These are phyloP conservation scores for Avena insularis DNA, from an alignment of 176 grass and related monocot species.

Conservation along the genomic window DNA sequence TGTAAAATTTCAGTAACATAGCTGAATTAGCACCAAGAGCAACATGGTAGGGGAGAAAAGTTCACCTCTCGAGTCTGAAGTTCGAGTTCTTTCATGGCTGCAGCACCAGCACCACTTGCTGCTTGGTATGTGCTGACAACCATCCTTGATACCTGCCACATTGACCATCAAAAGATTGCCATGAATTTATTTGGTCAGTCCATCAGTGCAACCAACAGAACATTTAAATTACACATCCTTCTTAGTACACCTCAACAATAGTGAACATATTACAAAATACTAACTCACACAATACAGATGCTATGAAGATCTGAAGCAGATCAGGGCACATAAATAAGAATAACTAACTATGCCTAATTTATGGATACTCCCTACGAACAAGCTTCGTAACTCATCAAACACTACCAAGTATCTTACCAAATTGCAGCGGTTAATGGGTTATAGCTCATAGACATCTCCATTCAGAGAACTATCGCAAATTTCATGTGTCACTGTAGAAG, in stretches of 20 bases:
- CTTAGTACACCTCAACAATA: not conserved
- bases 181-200: not conserved
- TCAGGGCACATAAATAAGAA: not conserved
- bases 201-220: not conserved
- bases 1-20: not conserved
- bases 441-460: not conserved
- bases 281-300: not conserved
- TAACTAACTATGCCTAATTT: not conserved
- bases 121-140: slow-evolving; percentile 99
- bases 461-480: not conserved
- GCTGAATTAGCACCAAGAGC: slow-evolving; percentile 3
- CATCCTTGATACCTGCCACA: slow-evolving; percentile 82
- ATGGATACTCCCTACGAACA: not conserved
- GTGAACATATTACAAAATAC: not conserved
- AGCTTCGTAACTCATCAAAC: not conserved
- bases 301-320: slow-evolving; percentile 16
- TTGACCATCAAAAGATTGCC: slow-evolving; percentile 20
- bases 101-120: slow-evolving; percentile 96
- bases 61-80: slow-evolving; percentile 86
- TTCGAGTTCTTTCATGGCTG: slow-evolving; percentile 92
- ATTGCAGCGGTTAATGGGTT: not conserved
- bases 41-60: not conserved
- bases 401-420: not conserved
- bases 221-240: not conserved
- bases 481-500: not conserved